phyloP scores from a whole-genome alignment of 768 basidiomycete species.

The Leucocoprinus leucothites region DNA sequence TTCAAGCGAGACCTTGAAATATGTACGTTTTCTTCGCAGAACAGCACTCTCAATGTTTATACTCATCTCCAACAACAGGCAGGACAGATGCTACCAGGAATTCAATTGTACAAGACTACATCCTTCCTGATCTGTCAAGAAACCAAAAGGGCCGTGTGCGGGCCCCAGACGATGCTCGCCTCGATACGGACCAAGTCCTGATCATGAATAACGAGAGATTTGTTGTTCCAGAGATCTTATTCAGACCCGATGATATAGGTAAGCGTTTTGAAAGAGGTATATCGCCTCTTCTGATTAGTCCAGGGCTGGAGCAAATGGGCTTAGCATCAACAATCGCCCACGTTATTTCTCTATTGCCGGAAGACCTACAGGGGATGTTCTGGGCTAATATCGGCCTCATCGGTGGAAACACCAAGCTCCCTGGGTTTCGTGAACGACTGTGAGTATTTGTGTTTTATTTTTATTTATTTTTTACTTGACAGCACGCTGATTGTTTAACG shows the following conservation, averaged over 20 bases:
- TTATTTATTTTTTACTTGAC: not conserved
- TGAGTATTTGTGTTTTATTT: slow-evolving; percentile 35
- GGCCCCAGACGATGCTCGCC: slow-evolving; percentile 45
- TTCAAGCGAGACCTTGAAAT: slow-evolving; percentile 73
- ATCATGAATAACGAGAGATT: slow-evolving; percentile 92
- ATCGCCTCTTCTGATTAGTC: not conserved
- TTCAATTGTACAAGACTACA: slow-evolving; percentile 80
- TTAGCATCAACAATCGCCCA: slow-evolving; percentile 71
- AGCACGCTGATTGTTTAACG: slow-evolving; percentile 10
- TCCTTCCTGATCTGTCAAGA: slow-evolving; percentile 82
- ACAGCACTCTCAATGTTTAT: not conserved
- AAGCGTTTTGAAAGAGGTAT: slow-evolving; percentile 20
- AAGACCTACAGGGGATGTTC: slow-evolving; percentile 87
- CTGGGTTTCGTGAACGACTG: slow-evolving; percentile 75
- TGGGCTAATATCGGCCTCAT: slow-evolving; percentile 92
- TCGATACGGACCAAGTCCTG: slow-evolving; percentile 66
- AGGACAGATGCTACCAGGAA: slow-evolving; percentile 59
- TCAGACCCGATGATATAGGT: slow-evolving; percentile 90
- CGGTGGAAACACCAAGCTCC: slow-evolving; percentile 78
- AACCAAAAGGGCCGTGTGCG: slow-evolving; percentile 60
- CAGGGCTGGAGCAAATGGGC: slow-evolving; percentile 80
- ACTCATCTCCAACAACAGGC: slow-evolving; percentile 13
- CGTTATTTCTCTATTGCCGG: slow-evolving; percentile 73
- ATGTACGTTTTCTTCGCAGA: slow-evolving; percentile 38
- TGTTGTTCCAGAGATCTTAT: slow-evolving; percentile 88